Evolutionary conservation across 176 grass and related monocot genomes (phyloP).

Genomic region (Triticum timopheevii): DNA sequence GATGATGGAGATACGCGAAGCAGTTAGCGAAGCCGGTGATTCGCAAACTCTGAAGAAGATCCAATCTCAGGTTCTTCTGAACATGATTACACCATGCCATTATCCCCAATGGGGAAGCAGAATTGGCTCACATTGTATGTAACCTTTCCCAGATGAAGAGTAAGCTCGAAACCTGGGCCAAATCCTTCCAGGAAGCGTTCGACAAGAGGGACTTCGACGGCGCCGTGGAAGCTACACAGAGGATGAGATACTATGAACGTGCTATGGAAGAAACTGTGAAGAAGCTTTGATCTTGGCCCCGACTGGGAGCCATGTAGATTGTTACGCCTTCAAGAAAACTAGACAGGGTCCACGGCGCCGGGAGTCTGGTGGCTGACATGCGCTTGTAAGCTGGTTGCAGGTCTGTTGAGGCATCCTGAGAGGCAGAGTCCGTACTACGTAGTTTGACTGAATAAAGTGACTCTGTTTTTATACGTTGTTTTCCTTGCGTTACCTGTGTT

Average conservation of each 20-base stretch:
- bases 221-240: slow-evolving; percentile 62
- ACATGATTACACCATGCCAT: neutral
- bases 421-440: too few species aligned
- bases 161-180: slow-evolving; percentile 61
- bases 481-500: too few species aligned
- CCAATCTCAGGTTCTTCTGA: slow-evolving; percentile 60
- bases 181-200: slow-evolving; percentile 65
- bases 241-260: slow-evolving; percentile 89
- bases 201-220: slow-evolving; percentile 45
- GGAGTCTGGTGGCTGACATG: too few species aligned
- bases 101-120: neutral
- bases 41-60: slow-evolving; percentile 59
- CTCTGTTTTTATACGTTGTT: too few species aligned
- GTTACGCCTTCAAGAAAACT: neutral
- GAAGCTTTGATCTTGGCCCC: slow-evolving; percentile 51
- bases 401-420: too few species aligned
- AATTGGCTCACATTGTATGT: neutral
- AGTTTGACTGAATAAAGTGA: too few species aligned
- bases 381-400: too few species aligned
- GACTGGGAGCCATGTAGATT: neutral
- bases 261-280: slow-evolving; percentile 83
- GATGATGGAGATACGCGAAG: slow-evolving; percentile 95
- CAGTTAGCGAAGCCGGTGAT: slow-evolving; percentile 67
- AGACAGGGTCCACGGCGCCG: too few species aligned
- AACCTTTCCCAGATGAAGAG: slow-evolving; percentile 44